Evolutionary conservation across 2,329 filamentous ascomycete species (phyloP), one percentile per base, ranked within the genome.

Genomic region (Sclerotinia subarctica): DNA sequence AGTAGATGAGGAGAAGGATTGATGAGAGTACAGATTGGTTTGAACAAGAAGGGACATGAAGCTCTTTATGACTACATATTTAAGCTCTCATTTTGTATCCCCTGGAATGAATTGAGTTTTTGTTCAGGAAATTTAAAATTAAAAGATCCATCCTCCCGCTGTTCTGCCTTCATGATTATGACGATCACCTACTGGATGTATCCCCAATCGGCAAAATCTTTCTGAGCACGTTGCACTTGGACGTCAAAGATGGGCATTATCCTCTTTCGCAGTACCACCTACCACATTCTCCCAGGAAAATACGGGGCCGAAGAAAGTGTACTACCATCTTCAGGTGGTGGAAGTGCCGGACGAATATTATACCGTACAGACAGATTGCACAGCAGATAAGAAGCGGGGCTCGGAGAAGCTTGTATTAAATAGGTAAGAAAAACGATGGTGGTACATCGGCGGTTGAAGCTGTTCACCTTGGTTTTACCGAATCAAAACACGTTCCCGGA

Each of bases 381-480:
- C 19, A 47, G 29, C 29, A 8, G 26, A 60, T 60, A 15, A 42
- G 5, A 47, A 32, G 42, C 24, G 24, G 57, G 42, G 21, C 19
- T 15, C 8, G 15, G 13, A 60, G 13, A 29, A 29, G 7, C 5
- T n/a, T 10, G 24, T 10, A n/a, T 60, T 19, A 19, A 60, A 32
- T 32, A 60, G 57, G 57, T 47, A 60, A 42, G 57, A 47, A 26
- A 47, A 21, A n/a, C 56, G 56, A 59, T 29, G 38, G 56, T 46
- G 24, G 11, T 59, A 46, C 44, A 59, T 59, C 56, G 56, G 56
- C 38, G 44, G 44, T 29, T 10, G 38, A n/a, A 4, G 3, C 4
- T 21, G 24, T 32, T 46, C 38, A 21, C 42, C 24, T 29, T 21
- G 7, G 4, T 59, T 59, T 56, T 38, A 21, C 53, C 53, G 32